Conservation (phyloP, 345 rosid species). For the Pistacia vera region DNA sequence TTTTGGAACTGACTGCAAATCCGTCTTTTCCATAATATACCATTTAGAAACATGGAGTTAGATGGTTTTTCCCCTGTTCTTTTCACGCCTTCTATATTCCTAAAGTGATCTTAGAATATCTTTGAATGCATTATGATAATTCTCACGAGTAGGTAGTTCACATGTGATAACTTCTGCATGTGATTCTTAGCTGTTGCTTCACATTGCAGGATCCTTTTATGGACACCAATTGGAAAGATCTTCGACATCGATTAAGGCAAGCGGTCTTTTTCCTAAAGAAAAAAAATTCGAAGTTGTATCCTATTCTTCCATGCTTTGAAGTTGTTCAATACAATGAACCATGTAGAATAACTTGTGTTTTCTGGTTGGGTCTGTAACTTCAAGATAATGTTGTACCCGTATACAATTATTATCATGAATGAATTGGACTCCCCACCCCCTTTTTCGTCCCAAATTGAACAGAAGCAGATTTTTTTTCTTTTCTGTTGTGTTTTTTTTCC, state of each 20-base stretch:
- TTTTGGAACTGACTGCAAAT: background rate
- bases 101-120: background rate
- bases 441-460: too few relatives aligned
- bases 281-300: background rate
- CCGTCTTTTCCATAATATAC: too few relatives aligned
- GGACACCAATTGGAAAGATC: background rate
- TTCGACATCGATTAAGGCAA: background rate
- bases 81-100: background rate
- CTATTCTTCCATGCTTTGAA: background rate
- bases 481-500: too few relatives aligned
- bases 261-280: background rate
- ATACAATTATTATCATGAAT: background rate
- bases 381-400: background rate
- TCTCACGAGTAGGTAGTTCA: background rate
- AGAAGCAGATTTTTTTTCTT: too few relatives aligned
- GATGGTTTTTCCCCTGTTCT: background rate
- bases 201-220: background rate
- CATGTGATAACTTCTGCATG: background rate
- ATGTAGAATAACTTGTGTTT: background rate
- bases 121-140: background rate
- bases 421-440: too few relatives aligned
- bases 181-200: background rate
- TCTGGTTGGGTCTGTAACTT: background rate
- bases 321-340: background rate
- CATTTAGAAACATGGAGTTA: background rate